These are phyloP conservation scores for Fusarium sp. DNA, from an alignment of 2,329 filamentous ascomycete genomes.

Conservation along the genomic window DNA sequence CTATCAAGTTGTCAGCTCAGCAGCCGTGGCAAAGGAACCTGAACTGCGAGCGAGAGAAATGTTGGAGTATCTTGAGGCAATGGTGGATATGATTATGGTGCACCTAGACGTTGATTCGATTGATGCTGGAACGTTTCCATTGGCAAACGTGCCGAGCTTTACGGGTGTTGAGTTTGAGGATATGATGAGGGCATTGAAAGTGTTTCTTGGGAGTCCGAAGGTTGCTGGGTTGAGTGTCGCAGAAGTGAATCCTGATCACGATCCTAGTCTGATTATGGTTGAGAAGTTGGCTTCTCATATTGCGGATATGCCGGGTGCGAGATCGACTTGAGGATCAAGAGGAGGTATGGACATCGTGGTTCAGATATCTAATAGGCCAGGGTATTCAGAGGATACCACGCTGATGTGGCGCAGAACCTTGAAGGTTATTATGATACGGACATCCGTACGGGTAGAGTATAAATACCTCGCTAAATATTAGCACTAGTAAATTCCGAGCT, in stretches of 20 bases:
- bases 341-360: not conserved
- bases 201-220: conserved; percentile 15
- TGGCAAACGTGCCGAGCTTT: conserved; percentile 39
- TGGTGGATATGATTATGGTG: conserved; percentile 38
- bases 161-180: conserved; percentile 35
- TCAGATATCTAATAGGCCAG: not conserved
- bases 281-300: conserved; percentile 16
- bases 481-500: not conserved
- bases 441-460: not conserved
- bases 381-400: not conserved
- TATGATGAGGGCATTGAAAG: conserved; percentile 36
- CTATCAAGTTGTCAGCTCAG: conserved; percentile 38
- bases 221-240: conserved; percentile 32
- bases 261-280: conserved; percentile 31
- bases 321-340: not conserved
- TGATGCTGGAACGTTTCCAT: conserved; percentile 32
- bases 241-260: conserved; percentile 40
- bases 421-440: not conserved
- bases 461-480: not conserved
- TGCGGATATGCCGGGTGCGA: conserved; percentile 12
- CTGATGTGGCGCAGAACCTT: not conserved
- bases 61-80: conserved; percentile 21
- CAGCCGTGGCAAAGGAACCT: conserved; percentile 17
- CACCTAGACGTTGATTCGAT: conserved; percentile 42
- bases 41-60: conserved; percentile 26